Percentiles rank a stretch among this genome's conserved stretches.
These are phyloP conservation scores for Eremothecium sinecaudum DNA, from an alignment of 1,139 yeast species.

Conservation along the genomic window DNA sequence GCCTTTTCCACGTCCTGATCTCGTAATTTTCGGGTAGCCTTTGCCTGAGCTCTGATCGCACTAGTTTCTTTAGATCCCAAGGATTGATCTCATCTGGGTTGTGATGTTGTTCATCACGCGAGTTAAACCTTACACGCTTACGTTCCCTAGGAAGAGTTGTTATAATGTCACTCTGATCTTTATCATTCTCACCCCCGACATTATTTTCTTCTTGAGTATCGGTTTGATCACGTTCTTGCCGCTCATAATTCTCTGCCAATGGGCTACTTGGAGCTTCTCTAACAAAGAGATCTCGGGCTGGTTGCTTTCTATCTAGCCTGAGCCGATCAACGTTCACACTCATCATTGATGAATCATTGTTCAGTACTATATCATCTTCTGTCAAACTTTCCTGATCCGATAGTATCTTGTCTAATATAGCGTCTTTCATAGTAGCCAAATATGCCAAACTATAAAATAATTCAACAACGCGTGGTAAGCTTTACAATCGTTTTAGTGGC, in stretches of 20 bases:
- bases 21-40: slow-evolving; percentile 19
- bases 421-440: too few species aligned
- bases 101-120: slow-evolving; percentile 1
- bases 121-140: slow-evolving; percentile 9
- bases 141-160: slow-evolving; percentile 7
- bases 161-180: slow-evolving; percentile 4
- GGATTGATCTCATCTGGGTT: slow-evolving; percentile 19
- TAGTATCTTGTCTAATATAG: slow-evolving; percentile 2
- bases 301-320: slow-evolving; percentile 7
- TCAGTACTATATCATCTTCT: too few species aligned
- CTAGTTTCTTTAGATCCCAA: slow-evolving; percentile 24
- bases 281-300: slow-evolving; percentile 6
- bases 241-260: not conserved
- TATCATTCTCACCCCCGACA: not conserved
- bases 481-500: too few species aligned
- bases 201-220: not conserved
- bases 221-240: not conserved
- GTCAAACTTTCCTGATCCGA: too few species aligned
- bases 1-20: slow-evolving; percentile 21
- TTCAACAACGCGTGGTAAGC: too few species aligned
- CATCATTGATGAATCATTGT: slow-evolving; percentile 6
- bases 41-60: slow-evolving; percentile 17
- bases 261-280: slow-evolving; percentile 5
- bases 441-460: too few species aligned
- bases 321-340: slow-evolving; percentile 10